These are phyloP conservation scores for Halophytophthora polymorphica DNA, from an alignment of 352 stramenopile species.

Conservation along the genomic window DNA sequence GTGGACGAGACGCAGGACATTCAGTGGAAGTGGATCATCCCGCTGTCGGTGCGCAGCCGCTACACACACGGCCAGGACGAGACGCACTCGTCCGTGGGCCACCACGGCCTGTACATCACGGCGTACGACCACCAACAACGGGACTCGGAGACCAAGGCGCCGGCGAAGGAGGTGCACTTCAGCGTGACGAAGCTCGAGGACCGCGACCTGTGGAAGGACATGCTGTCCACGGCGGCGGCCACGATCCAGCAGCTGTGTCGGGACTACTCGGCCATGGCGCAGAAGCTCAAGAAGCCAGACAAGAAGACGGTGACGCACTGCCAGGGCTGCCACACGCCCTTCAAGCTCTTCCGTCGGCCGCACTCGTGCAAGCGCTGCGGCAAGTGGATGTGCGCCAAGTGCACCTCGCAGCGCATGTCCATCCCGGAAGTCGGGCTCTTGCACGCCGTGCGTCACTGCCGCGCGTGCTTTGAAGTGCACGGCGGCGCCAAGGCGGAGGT, in stretches of 20 bases:
- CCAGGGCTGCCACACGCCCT: conserved; percentile 70
- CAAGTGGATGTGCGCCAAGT: conserved; percentile 86
- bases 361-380: conserved; percentile 84
- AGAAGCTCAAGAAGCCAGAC: conserved; percentile 81
- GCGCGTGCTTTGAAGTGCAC: conserved; percentile 65
- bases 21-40: conserved; percentile 87
- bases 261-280: conserved; percentile 59
- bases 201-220: conserved; percentile 75
- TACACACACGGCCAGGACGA: conserved; percentile 87
- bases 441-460: conserved; percentile 77
- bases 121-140: conserved; percentile 73
- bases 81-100: conserved; percentile 74
- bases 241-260: conserved; percentile 64
- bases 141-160: conserved; percentile 39
- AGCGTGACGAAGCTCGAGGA: conserved; percentile 85
- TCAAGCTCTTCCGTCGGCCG: conserved; percentile 81
- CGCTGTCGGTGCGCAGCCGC: conserved; percentile 59
- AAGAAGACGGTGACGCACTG: conserved; percentile 82
- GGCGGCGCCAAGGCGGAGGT: conserved; percentile 62
- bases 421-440: conserved; percentile 81
- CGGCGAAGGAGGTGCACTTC: conserved; percentile 77
- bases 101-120: conserved; percentile 81
- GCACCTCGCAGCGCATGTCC: conserved; percentile 69
- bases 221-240: conserved; percentile 52
- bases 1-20: conserved; percentile 79